Evolutionary conservation across 495 filamentous ascomycete genomes (phyloP), one percentile per base, ranked within the genome.

Genomic region (Hypoxylon intermedium): DNA sequence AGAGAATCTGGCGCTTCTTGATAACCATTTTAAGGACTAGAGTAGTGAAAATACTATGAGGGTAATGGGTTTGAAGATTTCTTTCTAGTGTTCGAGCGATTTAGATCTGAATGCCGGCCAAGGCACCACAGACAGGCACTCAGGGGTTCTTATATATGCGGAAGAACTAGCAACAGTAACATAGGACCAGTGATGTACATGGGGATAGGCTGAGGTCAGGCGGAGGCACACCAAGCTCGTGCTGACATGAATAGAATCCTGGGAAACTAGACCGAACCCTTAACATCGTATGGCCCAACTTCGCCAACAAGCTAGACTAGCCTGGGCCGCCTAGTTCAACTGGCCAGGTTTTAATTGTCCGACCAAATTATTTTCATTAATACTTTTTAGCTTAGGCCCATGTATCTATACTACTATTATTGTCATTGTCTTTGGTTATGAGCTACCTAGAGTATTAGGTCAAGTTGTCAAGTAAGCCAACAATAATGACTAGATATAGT

Each of bases 1-100:
- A 80, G 41, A 79, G 72, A 30, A 79, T 72, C 56, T 71, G 74
- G 15, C 77, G 67, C 64, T 80, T 80, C 46, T 63, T 62, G 47
- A 68, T 65, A 36, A 62, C 66, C 66, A 66, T 68, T 56, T 53
- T 66, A 1, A 28, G 24, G n/a, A n/a, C n/a, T n/a, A n/a, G n/a
- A 21, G 12, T 21, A 34, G 16, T 51, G 38, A 37, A 20, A 1
- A 9, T 40, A 3, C 11, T 43, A 31, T 53, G 23, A 43, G 9
- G 21, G 21, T 9, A 53, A 53, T 19, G 11, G 9, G 9, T 42
- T 31, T 19, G 23, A 20, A 31, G 11, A 26, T 7, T 26, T 26
- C 24, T 3, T 50, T 26, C 15, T 44, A 24, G 16, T 7, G 16
- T 9, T 33, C 13, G 11, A 53, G 24, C n/a, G n/a, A 12, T 28